Evolutionary conservation across 345 rosid species (phyloP).

Genomic region (Physaria fendleri): DNA sequence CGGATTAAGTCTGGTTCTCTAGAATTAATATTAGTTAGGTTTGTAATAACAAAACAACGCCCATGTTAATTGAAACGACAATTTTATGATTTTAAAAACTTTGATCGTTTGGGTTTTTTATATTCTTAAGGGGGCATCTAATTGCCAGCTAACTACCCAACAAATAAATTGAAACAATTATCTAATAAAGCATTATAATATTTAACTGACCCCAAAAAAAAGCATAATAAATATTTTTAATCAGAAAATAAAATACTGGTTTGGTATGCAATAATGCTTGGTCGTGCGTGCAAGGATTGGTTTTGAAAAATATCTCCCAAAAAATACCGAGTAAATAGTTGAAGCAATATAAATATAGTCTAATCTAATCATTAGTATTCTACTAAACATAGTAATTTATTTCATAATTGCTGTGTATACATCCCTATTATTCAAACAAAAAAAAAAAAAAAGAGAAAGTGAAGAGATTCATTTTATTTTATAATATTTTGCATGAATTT

Average conservation of each 20-base stretch:
- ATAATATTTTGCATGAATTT: no score
- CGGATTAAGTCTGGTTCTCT: not conserved
- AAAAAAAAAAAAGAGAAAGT: no score
- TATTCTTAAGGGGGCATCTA: constrained; percentile 8
- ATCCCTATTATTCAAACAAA: no score
- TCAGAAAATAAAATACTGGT: not conserved
- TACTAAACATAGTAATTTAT: no score
- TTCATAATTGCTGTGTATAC: no score
- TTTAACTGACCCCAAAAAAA: no score
- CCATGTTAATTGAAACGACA: constrained; percentile 30
- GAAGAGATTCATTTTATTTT: no score
- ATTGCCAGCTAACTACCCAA: constrained; percentile 33
- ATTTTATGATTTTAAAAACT: not conserved
- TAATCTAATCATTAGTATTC: not conserved
- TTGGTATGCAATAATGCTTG: constrained; percentile 20
- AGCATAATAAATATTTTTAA: no score
- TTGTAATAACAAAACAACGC: constrained; percentile 4
- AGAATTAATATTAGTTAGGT: not conserved
- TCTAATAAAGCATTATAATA: not conserved
- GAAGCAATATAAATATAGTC: constrained; percentile 9
- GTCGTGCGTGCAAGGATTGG: constrained; percentile 37
- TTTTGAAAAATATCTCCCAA: not conserved
- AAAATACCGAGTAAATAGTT: constrained; percentile 13
- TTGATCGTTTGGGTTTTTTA: constrained; percentile 10
- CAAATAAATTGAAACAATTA: constrained; percentile 11